Evolutionary conservation across 169 alveolate species (phyloP).

Genomic region (Cryptosporidium ubiquitum): DNA sequence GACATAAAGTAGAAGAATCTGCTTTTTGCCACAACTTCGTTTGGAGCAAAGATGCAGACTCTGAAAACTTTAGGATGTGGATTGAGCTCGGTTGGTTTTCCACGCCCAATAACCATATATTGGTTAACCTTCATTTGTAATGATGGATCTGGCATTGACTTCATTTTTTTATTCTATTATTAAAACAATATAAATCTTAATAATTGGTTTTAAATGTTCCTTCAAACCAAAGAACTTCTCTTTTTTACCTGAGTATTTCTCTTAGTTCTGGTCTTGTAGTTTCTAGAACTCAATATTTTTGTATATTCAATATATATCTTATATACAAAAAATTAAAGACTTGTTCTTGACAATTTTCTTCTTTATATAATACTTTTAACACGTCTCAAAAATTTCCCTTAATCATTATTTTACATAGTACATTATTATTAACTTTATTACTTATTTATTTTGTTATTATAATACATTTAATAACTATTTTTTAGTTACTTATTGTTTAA

Average conservation of each 20-base stretch:
- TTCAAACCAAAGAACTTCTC: slow-evolving; percentile 10
- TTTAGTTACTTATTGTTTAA: background rate
- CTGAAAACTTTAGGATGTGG: slow-evolving; percentile 92
- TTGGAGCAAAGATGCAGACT: slow-evolving; percentile 97
- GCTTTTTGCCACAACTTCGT: slow-evolving; percentile 95
- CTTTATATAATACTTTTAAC: background rate
- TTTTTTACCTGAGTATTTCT: slow-evolving; percentile 18
- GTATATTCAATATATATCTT: background rate
- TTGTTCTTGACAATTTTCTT: background rate
- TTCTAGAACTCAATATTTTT: background rate
- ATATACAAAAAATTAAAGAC: slow-evolving; percentile 9
- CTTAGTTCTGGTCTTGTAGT: background rate
- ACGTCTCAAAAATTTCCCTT: slow-evolving; percentile 6
- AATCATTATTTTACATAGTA: background rate
- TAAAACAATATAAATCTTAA: background rate
- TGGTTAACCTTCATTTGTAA: slow-evolving; percentile 88
- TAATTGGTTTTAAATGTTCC: background rate
- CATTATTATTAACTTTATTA: background rate
- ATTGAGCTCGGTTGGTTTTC: slow-evolving; percentile 93
- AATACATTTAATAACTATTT: background rate
- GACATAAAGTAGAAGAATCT: slow-evolving; percentile 98
- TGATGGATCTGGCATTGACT: slow-evolving; percentile 78
- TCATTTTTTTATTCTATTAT: slow-evolving; percentile 53
- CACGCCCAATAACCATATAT: slow-evolving; percentile 96
- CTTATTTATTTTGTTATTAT: background rate